Conservation (phyloP, 164 flowering plant species). For the Litsea cubeba region DNA sequence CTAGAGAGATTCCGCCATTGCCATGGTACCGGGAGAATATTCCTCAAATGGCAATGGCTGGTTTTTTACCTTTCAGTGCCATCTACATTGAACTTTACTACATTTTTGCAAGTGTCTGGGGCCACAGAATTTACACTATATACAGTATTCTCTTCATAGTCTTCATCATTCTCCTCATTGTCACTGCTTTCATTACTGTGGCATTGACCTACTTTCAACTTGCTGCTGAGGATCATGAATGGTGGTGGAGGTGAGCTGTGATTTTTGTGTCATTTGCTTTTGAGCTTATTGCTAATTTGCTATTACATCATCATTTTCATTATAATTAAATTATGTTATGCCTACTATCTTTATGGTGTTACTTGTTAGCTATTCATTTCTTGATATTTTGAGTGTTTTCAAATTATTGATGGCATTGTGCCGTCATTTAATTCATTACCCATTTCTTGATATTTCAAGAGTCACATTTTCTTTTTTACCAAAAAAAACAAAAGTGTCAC, state of each 20-base stretch:
- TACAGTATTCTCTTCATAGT: constrained; percentile 43
- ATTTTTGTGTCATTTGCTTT: neutral
- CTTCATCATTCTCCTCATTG: constrained; percentile 38
- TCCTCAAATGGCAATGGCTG: constrained; percentile 47
- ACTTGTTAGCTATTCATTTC: too few relatives aligned
- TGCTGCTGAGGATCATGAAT: constrained; percentile 45
- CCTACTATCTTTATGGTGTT: too few relatives aligned
- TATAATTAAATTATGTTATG: too few relatives aligned
- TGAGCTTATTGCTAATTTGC: too few relatives aligned
- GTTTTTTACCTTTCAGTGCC: constrained; percentile 43
- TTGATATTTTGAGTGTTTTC: too few relatives aligned
- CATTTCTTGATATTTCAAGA: too few relatives aligned
- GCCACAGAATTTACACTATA: constrained; percentile 39
- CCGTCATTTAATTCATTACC: too few relatives aligned
- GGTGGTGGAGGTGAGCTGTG: constrained; percentile 42
- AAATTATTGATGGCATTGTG: too few relatives aligned
- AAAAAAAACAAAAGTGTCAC: too few relatives aligned
- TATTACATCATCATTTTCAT: too few relatives aligned
- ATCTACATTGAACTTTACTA: constrained; percentile 42
- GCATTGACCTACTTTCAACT: constrained; percentile 44
- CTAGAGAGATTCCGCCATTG: constrained; percentile 38
- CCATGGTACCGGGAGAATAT: constrained; percentile 36
- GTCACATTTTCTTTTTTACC: too few relatives aligned
- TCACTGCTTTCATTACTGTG: constrained; percentile 41
- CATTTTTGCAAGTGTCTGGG: constrained; percentile 46